Evolutionary conservation across 371 early-diverging fungal genomes (phyloP).

Genomic region (Mucor sp.): DNA sequence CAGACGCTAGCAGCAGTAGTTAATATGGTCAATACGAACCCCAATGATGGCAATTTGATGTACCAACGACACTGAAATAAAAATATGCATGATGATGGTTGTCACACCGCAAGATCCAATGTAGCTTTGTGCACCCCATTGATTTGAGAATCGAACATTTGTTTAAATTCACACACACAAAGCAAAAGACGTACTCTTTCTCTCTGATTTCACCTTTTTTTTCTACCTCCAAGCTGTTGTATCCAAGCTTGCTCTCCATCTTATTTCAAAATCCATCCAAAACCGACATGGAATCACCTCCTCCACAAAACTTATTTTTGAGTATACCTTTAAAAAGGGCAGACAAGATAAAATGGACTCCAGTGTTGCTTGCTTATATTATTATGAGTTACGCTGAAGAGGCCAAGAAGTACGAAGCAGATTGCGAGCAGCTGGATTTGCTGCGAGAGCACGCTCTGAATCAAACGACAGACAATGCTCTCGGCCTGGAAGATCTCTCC

Average conservation of each 20-base stretch:
- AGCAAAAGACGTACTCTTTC: background rate
- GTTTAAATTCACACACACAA: slow-evolving; percentile 2
- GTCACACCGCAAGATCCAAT: background rate
- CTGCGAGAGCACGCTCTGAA: slow-evolving; percentile 27
- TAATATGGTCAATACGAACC: slow-evolving; percentile 16
- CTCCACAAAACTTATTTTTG: slow-evolving; percentile 9
- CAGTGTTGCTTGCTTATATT: slow-evolving; percentile 39
- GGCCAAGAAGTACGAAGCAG: slow-evolving; percentile 32
- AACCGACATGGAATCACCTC: slow-evolving; percentile 8
- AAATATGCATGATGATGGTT: background rate
- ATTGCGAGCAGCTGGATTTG: slow-evolving; percentile 29
- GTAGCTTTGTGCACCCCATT: background rate
- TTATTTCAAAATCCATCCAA: slow-evolving; percentile 2
- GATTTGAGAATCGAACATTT: background rate
- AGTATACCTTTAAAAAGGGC: slow-evolving; percentile 23
- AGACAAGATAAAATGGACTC: slow-evolving; percentile 31
- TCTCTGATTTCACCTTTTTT: background rate
- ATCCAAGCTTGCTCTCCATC: slow-evolving; percentile 13
- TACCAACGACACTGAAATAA: background rate
- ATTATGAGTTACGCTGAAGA: slow-evolving; percentile 43
- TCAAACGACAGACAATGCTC: slow-evolving; percentile 9
- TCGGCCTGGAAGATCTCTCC: slow-evolving; percentile 30
- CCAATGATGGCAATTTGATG: background rate
- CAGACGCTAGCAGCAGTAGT: slow-evolving; percentile 16
- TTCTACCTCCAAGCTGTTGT: slow-evolving; percentile 9